Conservation (phyloP, 1,284 basidiomycete genomes). For the Heterobasidion irregulare region DNA sequence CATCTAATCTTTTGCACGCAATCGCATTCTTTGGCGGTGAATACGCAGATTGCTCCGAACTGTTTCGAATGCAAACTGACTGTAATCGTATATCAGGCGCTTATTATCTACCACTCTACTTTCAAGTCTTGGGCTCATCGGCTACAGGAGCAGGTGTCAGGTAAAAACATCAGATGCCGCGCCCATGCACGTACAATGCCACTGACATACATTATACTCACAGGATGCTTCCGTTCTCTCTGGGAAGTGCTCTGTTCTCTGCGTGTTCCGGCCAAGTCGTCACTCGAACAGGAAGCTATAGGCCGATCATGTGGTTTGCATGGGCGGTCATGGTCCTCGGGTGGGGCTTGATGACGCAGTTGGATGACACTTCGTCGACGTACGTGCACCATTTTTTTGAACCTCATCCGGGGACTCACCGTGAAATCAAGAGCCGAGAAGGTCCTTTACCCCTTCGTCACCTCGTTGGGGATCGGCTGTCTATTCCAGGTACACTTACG, state of each 20-base stretch:
- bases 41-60: neutral
- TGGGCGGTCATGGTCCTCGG: conserved; percentile 51
- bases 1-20: conserved; percentile 60
- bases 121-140: conserved; percentile 70
- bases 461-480: conserved; percentile 51
- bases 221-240: conserved; percentile 72
- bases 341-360: conserved; percentile 56
- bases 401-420: neutral
- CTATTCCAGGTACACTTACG: conserved; percentile 45
- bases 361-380: conserved; percentile 35
- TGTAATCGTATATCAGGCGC: conserved; percentile 29
- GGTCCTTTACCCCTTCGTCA: conserved; percentile 51
- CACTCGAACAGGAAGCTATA: conserved; percentile 52
- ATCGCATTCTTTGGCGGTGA: conserved; percentile 54
- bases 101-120: conserved; percentile 73
- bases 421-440: conserved; percentile 39
- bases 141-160: conserved; percentile 69
- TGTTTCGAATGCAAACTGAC: neutral
- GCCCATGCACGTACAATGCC: too few species aligned
- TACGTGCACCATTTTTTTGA: conserved; percentile 16
- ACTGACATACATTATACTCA: neutral
- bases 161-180: conserved; percentile 24
- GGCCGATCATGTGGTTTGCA: conserved; percentile 52
- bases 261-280: conserved; percentile 53
- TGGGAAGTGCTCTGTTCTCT: conserved; percentile 52